Evolutionary conservation across 2,329 filamentous ascomycete species (phyloP).

Genomic region (Periconia macrospinosa): DNA sequence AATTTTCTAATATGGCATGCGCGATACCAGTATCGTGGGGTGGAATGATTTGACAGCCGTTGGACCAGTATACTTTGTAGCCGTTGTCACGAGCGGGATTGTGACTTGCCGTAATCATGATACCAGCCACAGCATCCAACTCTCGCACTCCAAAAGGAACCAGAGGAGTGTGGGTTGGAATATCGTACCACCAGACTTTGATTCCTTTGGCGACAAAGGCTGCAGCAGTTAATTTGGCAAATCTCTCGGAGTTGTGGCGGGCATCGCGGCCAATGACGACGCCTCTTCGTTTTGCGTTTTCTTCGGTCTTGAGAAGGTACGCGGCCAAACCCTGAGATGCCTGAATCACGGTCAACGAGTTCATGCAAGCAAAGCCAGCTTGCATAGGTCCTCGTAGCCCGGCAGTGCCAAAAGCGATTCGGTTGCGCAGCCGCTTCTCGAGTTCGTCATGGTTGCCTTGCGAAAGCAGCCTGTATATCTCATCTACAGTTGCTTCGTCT

Average conservation of each 20-base stretch:
- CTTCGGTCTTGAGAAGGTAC: constrained; percentile 55
- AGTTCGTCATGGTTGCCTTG: constrained; percentile 52
- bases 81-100: constrained; percentile 67
- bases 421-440: constrained; percentile 55
- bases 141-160: constrained; percentile 63
- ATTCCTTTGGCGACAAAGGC: constrained; percentile 62
- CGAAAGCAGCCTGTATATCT: constrained; percentile 57
- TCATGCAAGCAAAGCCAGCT: constrained; percentile 65
- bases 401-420: constrained; percentile 65
- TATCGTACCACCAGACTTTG: constrained; percentile 62
- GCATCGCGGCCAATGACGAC: constrained; percentile 66
- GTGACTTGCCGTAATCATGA: constrained; percentile 69
- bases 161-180: constrained; percentile 60
- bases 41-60: constrained; percentile 67
- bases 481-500: constrained; percentile 55
- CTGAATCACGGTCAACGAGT: constrained; percentile 62
- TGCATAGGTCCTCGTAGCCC: constrained; percentile 67
- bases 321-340: constrained; percentile 67
- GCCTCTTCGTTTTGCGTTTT: constrained; percentile 47
- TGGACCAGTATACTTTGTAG: constrained; percentile 69
- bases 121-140: constrained; percentile 58
- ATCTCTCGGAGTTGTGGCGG: constrained; percentile 63
- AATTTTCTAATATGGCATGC: constrained; percentile 57
- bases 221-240: constrained; percentile 62
- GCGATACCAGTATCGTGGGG: constrained; percentile 64